Evolutionary conservation across 805 yeast genomes (phyloP).

Genomic region (Candida easanensis): DNA sequence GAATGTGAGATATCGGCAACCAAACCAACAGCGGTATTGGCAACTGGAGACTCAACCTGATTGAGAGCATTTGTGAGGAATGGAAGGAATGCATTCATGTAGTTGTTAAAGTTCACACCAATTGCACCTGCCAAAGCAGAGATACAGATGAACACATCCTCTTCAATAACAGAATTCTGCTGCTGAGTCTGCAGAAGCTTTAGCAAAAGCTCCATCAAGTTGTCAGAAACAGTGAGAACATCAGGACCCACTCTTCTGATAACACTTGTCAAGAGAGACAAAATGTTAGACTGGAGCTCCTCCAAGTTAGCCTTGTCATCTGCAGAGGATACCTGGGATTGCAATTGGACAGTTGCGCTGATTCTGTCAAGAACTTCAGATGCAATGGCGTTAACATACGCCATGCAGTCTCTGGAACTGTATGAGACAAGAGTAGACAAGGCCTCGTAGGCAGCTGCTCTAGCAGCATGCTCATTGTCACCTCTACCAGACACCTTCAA

Average conservation of each 20-base stretch:
- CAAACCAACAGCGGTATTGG: conserved; percentile 89
- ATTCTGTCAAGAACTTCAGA: conserved; percentile 69
- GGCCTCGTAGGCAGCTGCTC: conserved; percentile 97
- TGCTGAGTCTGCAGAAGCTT: conserved; percentile 59
- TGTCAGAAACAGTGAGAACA: conserved; percentile 70
- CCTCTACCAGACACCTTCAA: conserved; percentile 63
- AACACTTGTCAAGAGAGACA: conserved; percentile 26
- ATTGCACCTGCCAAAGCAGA: conserved; percentile 85
- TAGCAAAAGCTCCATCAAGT: conserved; percentile 79
- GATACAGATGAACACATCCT: conserved; percentile 89
- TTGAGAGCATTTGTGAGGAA: conserved; percentile 74
- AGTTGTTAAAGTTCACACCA: conserved; percentile 66
- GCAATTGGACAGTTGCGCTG: conserved; percentile 62
- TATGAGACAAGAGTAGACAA: conserved; percentile 76
- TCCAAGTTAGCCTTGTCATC: conserved; percentile 80
- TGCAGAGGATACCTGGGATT: conserved; percentile 52
- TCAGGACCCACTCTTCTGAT: conserved; percentile 66
- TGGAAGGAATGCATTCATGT: conserved; percentile 81
- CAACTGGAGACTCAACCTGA: conserved; percentile 79
- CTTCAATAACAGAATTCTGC: conserved; percentile 77
- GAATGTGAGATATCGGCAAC: conserved; percentile 94
- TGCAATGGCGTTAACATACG: conserved; percentile 69
- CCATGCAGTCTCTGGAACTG: conserved; percentile 68
- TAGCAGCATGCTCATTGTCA: conserved; percentile 82
- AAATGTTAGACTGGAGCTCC: conserved; percentile 75